Conservation (phyloP, 306 rosid genomes). For the Prunus kanzakura region DNA sequence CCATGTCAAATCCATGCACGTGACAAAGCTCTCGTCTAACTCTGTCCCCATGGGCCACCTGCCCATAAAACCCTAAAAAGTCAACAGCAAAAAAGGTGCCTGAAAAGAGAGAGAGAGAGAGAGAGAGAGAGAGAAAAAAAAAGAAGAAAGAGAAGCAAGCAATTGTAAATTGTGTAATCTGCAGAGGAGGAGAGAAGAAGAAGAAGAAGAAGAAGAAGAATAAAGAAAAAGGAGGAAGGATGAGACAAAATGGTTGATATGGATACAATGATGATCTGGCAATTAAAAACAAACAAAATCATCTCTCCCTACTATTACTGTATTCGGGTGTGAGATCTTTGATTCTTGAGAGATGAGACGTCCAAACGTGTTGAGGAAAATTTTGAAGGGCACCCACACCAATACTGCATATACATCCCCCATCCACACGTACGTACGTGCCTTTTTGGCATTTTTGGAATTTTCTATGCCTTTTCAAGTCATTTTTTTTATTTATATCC, state of each 20-base stretch:
- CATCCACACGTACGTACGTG: neutral
- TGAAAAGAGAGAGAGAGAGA: neutral
- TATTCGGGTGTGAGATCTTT: neutral
- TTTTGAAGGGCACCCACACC: too few species aligned
- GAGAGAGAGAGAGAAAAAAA: too few species aligned
- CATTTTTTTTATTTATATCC: neutral
- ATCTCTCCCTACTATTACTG: neutral
- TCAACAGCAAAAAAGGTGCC: conserved; percentile 28
- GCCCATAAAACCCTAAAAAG: conserved; percentile 9
- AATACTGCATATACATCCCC: neutral
- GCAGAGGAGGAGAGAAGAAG: neutral
- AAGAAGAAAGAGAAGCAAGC: too few species aligned
- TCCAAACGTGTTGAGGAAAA: neutral
- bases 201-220: conserved; percentile 4
- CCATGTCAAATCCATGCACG: conserved; percentile 79
- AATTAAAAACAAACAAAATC: conserved; percentile 1
- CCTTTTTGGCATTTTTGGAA: neutral
- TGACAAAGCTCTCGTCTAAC: conserved; percentile 27
- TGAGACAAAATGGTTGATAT: conserved; percentile 17
- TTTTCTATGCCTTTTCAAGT: neutral
- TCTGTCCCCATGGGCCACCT: neutral
- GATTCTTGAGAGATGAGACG: neutral
- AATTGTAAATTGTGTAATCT: too few species aligned
- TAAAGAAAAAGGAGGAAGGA: neutral
- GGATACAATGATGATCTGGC: neutral